Conservation (phyloP, 768 basidiomycete species). For the Trametes cingulata region DNA sequence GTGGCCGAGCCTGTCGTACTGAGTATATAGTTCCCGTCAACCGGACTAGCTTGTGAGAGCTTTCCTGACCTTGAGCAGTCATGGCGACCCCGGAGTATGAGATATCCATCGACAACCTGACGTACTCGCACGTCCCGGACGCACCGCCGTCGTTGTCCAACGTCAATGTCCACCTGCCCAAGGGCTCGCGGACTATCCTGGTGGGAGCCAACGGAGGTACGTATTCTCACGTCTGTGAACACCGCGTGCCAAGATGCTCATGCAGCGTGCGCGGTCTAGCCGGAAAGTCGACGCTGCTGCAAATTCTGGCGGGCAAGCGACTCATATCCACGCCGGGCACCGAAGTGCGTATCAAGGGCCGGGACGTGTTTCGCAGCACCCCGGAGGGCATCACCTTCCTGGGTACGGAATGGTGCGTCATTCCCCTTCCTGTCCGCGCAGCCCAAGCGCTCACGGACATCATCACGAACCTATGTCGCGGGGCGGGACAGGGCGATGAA, state of each 20-base stretch:
- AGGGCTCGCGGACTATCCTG: constrained; percentile 81
- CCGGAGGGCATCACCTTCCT: constrained; percentile 83
- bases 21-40: background rate
- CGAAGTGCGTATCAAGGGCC: constrained; percentile 69
- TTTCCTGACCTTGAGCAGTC: background rate
- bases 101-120: constrained; percentile 46
- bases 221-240: constrained; percentile 19
- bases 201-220: constrained; percentile 93
- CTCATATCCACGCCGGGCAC: constrained; percentile 56
- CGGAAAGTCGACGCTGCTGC: constrained; percentile 94
- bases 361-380: constrained; percentile 88
- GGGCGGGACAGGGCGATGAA: constrained; percentile 83
- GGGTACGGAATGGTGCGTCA: constrained; percentile 87
- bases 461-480: background rate
- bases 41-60: background rate
- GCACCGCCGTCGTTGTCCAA: constrained; percentile 57
- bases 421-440: background rate
- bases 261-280: constrained; percentile 42
- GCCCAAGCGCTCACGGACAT: background rate
- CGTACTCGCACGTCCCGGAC: constrained; percentile 54
- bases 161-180: constrained; percentile 65
- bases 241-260: background rate
- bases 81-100: constrained; percentile 30
- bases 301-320: constrained; percentile 91
- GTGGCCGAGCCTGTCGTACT: too few species aligned